These are phyloP conservation scores for Dinochytrium kinnereticum DNA, from an alignment of 371 early-diverging fungal species.

Conservation along the genomic window DNA sequence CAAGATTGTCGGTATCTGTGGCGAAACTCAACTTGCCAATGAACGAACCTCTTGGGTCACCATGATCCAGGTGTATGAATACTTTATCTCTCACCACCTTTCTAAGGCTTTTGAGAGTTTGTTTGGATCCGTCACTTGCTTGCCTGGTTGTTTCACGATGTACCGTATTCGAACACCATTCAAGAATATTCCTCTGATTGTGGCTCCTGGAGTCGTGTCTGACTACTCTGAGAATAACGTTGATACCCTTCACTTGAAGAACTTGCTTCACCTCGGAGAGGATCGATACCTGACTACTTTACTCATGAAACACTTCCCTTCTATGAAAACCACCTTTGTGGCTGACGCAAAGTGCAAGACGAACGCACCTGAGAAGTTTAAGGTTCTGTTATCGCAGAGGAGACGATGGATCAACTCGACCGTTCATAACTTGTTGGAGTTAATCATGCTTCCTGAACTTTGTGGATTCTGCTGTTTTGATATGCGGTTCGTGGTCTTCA, in stretches of 20 bases:
- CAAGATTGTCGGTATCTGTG: constrained; percentile 84
- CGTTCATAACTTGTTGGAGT: constrained; percentile 94
- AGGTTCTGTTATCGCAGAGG: constrained; percentile 87
- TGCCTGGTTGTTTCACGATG: constrained; percentile 81
- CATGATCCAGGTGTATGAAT: constrained; percentile 96
- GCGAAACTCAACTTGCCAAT: constrained; percentile 84
- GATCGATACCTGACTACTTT: constrained; percentile 87
- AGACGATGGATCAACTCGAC: constrained; percentile 99
- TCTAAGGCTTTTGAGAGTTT: constrained; percentile 99
- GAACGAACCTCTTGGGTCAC: constrained; percentile 89
- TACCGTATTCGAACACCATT: constrained; percentile 77
- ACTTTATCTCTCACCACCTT: constrained; percentile 93
- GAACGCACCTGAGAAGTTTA: constrained; percentile 96
- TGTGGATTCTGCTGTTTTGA: constrained; percentile 97
- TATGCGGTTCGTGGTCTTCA: constrained; percentile 92
- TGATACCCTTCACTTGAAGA: constrained; percentile 96
- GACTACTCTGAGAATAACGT: constrained; percentile 96
- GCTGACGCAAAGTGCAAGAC: constrained; percentile 96
- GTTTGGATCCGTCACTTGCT: constrained; percentile 88
- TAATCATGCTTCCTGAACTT: constrained; percentile 80
- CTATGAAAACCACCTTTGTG: constrained; percentile 96
- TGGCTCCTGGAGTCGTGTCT: constrained; percentile 86
- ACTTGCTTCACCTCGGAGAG: constrained; percentile 66
- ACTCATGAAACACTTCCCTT: constrained; percentile 98
- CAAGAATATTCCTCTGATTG: constrained; percentile 89